Evolutionary conservation across 108 stramenopile genomes (phyloP).

Genomic region (Cyclotella atomus): DNA sequence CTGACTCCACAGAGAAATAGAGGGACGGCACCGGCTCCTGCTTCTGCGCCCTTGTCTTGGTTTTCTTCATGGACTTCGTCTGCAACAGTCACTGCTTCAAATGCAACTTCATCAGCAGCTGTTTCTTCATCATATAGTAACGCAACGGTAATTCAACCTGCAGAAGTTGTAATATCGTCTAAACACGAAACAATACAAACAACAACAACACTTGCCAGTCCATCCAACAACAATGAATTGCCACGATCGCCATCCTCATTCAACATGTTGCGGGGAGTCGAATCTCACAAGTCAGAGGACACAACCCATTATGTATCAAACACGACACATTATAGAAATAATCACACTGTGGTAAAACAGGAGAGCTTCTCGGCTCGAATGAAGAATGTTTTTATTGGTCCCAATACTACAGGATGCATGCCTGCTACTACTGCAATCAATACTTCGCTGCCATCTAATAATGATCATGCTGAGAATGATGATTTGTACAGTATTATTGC

Average conservation of each 20-base stretch:
- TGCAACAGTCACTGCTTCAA: conserved; percentile 2
- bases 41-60: conserved; percentile 27
- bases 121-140: neutral
- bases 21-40: neutral
- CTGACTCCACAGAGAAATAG: neutral
- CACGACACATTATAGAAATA: neutral
- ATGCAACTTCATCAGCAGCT: neutral
- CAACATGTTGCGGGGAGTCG: conserved; percentile 15
- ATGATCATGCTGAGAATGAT: neutral
- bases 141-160: neutral
- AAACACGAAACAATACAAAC: neutral
- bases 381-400: neutral
- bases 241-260: conserved; percentile 11
- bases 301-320: neutral
- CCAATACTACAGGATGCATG: neutral
- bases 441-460: neutral
- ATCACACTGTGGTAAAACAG: neutral
- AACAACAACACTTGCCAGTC: neutral
- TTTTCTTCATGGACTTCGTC: conserved; percentile 42
- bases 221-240: neutral
- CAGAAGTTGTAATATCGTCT: no score
- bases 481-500: conserved; percentile 11
- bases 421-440: neutral
- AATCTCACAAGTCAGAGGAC: conserved; percentile 17
- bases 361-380: neutral